Percentiles rank a stretch among this genome's conserved stretches.
These are phyloP conservation scores for Achlya hypogyna DNA, from an alignment of 352 stramenopile species.

Conservation along the genomic window DNA sequence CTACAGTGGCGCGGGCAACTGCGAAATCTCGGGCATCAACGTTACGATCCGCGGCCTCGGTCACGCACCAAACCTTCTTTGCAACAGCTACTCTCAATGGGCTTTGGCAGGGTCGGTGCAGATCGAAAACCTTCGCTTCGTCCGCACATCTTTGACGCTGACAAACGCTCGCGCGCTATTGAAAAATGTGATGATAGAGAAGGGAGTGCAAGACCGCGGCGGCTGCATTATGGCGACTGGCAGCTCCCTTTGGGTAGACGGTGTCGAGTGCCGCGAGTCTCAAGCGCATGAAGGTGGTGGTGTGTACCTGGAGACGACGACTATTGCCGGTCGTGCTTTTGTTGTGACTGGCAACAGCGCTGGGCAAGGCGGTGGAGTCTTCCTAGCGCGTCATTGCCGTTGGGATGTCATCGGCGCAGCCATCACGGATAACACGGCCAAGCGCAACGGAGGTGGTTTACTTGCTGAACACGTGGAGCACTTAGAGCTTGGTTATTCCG, in stretches of 20 bases:
- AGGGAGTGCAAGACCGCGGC: no score
- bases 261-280: neutral
- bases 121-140: no score
- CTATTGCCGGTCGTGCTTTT: no score
- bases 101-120: no score
- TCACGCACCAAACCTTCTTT: no score
- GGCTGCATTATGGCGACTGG: neutral
- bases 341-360: conserved; percentile 26
- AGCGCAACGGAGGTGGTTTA: conserved; percentile 39
- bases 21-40: no score
- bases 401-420: conserved; percentile 19
- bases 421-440: conserved; percentile 38
- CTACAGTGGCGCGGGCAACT: no score
- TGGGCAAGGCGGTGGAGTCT: conserved; percentile 28
- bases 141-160: no score
- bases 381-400: conserved; percentile 23
- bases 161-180: no score
- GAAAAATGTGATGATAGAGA: no score
- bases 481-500: conserved; percentile 21
- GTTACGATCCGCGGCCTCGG: no score
- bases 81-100: no score
- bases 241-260: neutral
- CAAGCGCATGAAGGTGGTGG: neutral
- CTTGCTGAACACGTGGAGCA: conserved; percentile 14
- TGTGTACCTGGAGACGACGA: neutral